Conservation (phyloP, 306 rosid species). For the Citrullus amarus region DNA sequence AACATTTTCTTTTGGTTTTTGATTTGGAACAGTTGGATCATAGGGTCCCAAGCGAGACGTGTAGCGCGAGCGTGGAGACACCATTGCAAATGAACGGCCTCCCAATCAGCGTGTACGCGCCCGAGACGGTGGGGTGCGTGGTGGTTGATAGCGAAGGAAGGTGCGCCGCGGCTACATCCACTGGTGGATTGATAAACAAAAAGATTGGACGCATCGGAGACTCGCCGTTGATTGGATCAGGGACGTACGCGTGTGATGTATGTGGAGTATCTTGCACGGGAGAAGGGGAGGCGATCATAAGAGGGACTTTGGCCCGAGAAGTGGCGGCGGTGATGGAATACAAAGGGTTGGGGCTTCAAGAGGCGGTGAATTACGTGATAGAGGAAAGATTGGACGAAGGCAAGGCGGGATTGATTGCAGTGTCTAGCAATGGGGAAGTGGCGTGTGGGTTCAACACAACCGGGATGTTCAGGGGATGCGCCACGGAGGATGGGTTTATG, state of each 20-base stretch:
- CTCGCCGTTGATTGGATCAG: slow-evolving; percentile 77
- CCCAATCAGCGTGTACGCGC: slow-evolving; percentile 72
- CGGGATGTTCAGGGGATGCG: slow-evolving; percentile 81
- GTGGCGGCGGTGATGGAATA: slow-evolving; percentile 95
- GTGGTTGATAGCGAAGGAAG: slow-evolving; percentile 64
- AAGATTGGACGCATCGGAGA: slow-evolving; percentile 77
- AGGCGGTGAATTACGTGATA: slow-evolving; percentile 65
- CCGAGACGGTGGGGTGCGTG: slow-evolving; percentile 92
- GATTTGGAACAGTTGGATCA: slow-evolving; percentile 58
- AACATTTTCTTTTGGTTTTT: no score
- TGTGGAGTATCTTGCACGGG: slow-evolving; percentile 93
- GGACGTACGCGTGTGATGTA: slow-evolving; percentile 73
- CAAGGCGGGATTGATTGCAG: slow-evolving; percentile 72
- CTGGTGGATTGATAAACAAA: slow-evolving; percentile 87
- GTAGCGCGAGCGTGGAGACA: slow-evolving; percentile 43
- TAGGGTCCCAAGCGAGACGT: slow-evolving; percentile 44
- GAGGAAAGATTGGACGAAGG: slow-evolving; percentile 78
- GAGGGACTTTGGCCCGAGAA: slow-evolving; percentile 83
- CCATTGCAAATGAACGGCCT: slow-evolving; percentile 70
- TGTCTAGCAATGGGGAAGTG: slow-evolving; percentile 68
- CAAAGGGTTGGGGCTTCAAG: slow-evolving; percentile 63
- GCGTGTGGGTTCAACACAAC: slow-evolving; percentile 70
- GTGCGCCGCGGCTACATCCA: slow-evolving; percentile 86
- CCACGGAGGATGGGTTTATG: slow-evolving; percentile 80
- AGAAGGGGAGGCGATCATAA: slow-evolving; percentile 92